These are phyloP conservation scores for Hanseniaspora uvarum DNA, from an alignment of 1,139 yeast genomes.

Conservation along the genomic window DNA sequence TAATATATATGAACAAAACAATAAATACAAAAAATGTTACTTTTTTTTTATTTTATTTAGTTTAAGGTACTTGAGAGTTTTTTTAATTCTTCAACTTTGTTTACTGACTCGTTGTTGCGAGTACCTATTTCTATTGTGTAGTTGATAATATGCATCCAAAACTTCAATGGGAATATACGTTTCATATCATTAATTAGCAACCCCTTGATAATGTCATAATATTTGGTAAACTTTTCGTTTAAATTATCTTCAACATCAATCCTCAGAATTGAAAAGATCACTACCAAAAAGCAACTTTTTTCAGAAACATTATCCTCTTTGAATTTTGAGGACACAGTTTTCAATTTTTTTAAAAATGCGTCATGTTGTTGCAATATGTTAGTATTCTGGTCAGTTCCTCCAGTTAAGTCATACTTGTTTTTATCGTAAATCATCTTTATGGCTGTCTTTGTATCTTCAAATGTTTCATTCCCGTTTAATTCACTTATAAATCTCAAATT, in stretches of 20 bases:
- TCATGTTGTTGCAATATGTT: neutral
- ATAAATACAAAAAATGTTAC: neutral
- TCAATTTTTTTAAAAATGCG: neutral
- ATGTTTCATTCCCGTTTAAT: neutral
- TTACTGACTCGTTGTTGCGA: neutral
- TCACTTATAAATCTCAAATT: neutral
- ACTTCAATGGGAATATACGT: neutral
- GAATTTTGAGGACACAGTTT: neutral
- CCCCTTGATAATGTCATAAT: neutral
- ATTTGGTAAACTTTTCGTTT: slow-evolving; percentile 5
- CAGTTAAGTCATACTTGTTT: neutral
- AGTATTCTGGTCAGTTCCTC: neutral
- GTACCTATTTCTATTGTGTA: neutral
- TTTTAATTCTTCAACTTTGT: neutral
- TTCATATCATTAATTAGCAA: neutral
- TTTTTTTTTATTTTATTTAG: neutral
- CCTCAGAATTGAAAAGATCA: slow-evolving; percentile 3
- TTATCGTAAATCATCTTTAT: neutral
- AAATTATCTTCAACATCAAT: slow-evolving; percentile 2
- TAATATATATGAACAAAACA: neutral
- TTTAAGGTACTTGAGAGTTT: neutral
- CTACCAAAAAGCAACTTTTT: neutral
- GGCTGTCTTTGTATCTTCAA: slow-evolving; percentile 2
- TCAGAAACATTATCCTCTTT: neutral
- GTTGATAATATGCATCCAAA: neutral